Evolutionary conservation across 495 filamentous ascomycete genomes (phyloP).

Genomic region (Astrocystis sublimbata): DNA sequence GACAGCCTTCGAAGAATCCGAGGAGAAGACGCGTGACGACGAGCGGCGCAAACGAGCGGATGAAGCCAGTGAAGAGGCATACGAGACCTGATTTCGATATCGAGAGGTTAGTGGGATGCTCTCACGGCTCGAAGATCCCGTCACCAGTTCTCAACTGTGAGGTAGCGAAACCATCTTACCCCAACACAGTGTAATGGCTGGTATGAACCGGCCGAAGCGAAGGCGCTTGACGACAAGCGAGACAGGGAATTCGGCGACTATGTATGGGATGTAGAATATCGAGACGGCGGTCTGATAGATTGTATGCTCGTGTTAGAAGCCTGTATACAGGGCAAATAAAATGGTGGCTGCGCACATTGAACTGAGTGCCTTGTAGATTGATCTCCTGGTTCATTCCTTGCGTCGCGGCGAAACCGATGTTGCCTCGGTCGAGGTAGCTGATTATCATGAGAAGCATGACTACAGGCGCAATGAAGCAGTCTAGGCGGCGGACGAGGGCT

Average conservation of each 20-base stretch:
- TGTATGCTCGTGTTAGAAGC: background rate
- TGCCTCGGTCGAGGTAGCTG: constrained; percentile 44
- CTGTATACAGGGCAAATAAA: background rate
- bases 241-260: constrained; percentile 33
- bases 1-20: constrained; percentile 35
- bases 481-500: constrained; percentile 40
- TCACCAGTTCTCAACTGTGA: no score
- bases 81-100: background rate
- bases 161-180: constrained; percentile 6
- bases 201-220: constrained; percentile 33
- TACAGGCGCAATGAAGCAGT: constrained; percentile 44
- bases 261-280: constrained; percentile 35
- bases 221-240: constrained; percentile 33
- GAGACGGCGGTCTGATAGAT: constrained; percentile 25
- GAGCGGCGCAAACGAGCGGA: constrained; percentile 30
- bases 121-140: no score
- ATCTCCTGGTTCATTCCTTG: constrained; percentile 45
- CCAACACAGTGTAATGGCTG: constrained; percentile 31
- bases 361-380: constrained; percentile 37
- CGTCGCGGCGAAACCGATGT: constrained; percentile 42
- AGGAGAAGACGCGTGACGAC: constrained; percentile 31
- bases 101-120: background rate
- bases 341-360: constrained; percentile 28
- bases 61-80: constrained; percentile 34
- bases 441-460: constrained; percentile 43